Conservation (phyloP, 2,329 filamentous ascomycete species). For the Amylocarpus encephaloides region DNA sequence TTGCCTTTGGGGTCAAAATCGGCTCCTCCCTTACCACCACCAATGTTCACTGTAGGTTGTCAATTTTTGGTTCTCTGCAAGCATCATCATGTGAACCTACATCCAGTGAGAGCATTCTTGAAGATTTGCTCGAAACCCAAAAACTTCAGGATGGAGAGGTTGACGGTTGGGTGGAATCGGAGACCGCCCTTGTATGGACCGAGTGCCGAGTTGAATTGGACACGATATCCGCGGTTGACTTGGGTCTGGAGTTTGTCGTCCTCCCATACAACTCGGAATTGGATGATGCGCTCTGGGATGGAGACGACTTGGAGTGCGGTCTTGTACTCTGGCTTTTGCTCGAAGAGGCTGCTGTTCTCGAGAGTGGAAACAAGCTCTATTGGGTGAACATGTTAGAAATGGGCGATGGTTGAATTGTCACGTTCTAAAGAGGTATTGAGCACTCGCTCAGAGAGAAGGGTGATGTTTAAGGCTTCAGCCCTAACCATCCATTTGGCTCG, state of each 20-base stretch:
- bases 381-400: background rate
- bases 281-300: conserved; percentile 89
- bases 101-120: conserved; percentile 96
- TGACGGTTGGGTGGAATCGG: conserved; percentile 87
- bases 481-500: too few relatives aligned
- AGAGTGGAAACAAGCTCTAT: conserved; percentile 90
- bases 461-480: too few relatives aligned
- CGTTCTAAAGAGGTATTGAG: too few relatives aligned
- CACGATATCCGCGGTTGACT: conserved; percentile 91
- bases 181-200: conserved; percentile 98
- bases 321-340: conserved; percentile 90
- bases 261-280: conserved; percentile 97
- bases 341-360: conserved; percentile 86
- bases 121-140: conserved; percentile 99
- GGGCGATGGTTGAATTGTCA: too few relatives aligned
- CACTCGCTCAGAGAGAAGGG: too few relatives aligned
- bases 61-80: conserved; percentile 3
- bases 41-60: conserved; percentile 67
- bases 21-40: conserved; percentile 93
- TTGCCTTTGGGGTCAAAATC: conserved; percentile 99
- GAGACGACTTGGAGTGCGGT: conserved; percentile 82
- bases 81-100: conserved; percentile 46
- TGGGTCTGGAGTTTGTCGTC: conserved; percentile 84
- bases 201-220: conserved; percentile 97
- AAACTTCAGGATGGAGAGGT: conserved; percentile 82